Percentiles rank a stretch among this genome's conserved stretches.
Conservation (phyloP, 2,329 filamentous ascomycete species). For the Diaporthe citriasiana region DNA sequence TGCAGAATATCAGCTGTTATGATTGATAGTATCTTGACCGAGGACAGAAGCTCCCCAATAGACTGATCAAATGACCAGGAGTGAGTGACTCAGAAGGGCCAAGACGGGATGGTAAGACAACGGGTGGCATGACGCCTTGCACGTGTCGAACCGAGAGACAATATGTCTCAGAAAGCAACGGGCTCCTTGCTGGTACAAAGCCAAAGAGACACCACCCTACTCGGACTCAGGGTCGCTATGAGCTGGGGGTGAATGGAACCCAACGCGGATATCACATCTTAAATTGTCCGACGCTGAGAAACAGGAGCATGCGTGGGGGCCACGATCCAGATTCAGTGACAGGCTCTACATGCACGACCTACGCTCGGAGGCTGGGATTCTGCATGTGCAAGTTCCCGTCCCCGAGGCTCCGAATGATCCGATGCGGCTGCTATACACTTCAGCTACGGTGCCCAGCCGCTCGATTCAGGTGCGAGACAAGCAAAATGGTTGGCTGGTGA, state of each 20-base stretch:
- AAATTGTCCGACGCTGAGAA: neutral
- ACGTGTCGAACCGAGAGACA: slow-evolving; percentile 12
- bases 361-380: neutral
- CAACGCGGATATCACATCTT: neutral
- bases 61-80: neutral
- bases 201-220: neutral
- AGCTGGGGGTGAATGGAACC: neutral
- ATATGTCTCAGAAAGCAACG: neutral
- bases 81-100: neutral
- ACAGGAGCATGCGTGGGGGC: slow-evolving; percentile 8
- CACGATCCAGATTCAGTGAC: neutral
- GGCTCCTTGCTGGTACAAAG: too few relatives aligned
- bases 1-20: neutral
- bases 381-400: slow-evolving; percentile 13
- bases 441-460: neutral
- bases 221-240: neutral
- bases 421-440: neutral
- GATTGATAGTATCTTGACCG: neutral
- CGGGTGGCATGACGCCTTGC: slow-evolving; percentile 13
- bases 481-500: neutral
- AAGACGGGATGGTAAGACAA: neutral
- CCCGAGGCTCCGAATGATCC: neutral
- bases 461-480: neutral
- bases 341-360: neutral
- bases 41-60: neutral